Percentiles rank a stretch among this genome's conserved stretches.
Evolutionary conservation across 2,329 filamentous ascomycete species (phyloP).

Genomic region (Colletotrichum truncatum): DNA sequence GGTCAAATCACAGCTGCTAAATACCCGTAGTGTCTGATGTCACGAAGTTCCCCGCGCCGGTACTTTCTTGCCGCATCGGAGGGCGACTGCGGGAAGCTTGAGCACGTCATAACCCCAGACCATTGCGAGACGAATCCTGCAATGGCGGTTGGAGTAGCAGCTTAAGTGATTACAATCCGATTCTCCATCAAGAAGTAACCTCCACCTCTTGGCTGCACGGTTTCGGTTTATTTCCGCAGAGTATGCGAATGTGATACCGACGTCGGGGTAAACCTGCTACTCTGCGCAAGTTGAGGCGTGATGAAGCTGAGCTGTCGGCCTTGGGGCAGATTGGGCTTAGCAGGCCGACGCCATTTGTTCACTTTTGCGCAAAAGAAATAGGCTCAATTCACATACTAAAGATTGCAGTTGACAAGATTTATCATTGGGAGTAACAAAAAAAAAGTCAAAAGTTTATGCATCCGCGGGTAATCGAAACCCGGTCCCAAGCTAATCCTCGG

Average conservation of each 20-base stretch:
- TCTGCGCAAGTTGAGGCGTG: too few species aligned
- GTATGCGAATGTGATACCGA: neutral
- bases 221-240: accelerated
- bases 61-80: neutral
- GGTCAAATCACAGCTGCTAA: neutral
- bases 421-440: too few species aligned
- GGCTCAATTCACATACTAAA: accelerated
- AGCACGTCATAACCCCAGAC: conserved; percentile 28
- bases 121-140: conserved; percentile 8
- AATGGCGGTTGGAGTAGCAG: neutral
- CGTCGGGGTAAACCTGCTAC: neutral
- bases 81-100: neutral
- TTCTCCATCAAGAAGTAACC: accelerated
- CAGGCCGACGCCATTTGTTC: too few species aligned
- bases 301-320: too few species aligned
- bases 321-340: too few species aligned
- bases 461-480: neutral
- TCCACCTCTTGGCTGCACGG: neutral
- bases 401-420: too few species aligned
- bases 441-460: neutral
- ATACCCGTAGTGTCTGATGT: conserved; percentile 23
- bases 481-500: neutral
- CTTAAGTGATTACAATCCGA: neutral
- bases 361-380: too few species aligned
- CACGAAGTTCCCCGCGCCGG: conserved; percentile 6